Evolutionary conservation across 2,329 filamentous ascomycete genomes (phyloP).

Genomic region (Helicocarpus griseus): DNA sequence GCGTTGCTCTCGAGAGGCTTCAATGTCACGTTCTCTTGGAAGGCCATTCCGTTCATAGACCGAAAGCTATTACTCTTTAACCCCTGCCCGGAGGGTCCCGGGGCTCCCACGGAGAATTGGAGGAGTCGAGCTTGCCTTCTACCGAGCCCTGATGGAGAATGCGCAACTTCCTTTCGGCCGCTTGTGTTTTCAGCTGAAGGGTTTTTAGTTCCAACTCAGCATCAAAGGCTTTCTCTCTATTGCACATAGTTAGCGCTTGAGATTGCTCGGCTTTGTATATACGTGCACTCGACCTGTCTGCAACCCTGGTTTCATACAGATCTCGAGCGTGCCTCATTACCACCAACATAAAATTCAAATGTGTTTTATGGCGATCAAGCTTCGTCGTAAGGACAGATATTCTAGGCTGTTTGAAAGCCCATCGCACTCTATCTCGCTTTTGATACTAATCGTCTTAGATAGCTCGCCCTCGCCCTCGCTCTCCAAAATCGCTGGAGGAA

Average conservation of each 20-base stretch:
- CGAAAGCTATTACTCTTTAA: too few relatives aligned
- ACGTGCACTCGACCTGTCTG: too few relatives aligned
- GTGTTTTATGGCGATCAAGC: neutral
- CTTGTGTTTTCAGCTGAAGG: neutral
- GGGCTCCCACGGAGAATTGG: neutral
- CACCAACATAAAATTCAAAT: neutral
- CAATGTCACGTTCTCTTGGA: too few relatives aligned
- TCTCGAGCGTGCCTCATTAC: neutral
- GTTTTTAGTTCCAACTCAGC: neutral
- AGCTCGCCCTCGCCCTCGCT: neutral
- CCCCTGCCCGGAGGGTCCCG: too few relatives aligned
- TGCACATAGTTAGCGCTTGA: too few relatives aligned
- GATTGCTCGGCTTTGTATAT: too few relatives aligned
- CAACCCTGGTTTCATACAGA: neutral
- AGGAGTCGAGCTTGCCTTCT: neutral
- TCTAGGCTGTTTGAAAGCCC: neutral
- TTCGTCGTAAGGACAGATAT: neutral
- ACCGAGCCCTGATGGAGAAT: neutral
- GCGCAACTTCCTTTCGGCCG: neutral
- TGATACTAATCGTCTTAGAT: neutral
- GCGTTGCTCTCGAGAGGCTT: too few relatives aligned
- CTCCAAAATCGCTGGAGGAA: neutral
- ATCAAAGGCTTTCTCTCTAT: neutral
- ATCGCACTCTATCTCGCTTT: neutral
- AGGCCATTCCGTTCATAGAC: too few relatives aligned